These are phyloP conservation scores for Mycena filopes DNA, from an alignment of 768 basidiomycete species.

Conservation along the genomic window DNA sequence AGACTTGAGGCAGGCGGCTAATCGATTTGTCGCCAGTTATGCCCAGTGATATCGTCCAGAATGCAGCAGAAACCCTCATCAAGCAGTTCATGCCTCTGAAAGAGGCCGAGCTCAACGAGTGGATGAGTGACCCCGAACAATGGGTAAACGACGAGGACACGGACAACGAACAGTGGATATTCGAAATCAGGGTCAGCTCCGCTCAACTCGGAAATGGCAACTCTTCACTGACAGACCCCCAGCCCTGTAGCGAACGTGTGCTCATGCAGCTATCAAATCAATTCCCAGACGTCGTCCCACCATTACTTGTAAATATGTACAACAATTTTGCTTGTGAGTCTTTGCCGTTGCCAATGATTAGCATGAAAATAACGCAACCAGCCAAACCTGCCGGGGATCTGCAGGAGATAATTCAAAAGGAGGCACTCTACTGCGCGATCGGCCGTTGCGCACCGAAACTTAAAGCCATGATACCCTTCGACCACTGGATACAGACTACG, in stretches of 20 bases:
- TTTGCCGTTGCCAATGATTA: constrained; percentile 1
- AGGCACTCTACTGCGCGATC: constrained; percentile 88
- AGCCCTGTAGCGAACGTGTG: constrained; percentile 96
- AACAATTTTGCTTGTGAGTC: constrained; percentile 64
- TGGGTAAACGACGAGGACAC: constrained; percentile 93
- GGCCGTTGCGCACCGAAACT: constrained; percentile 82
- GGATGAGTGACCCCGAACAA: constrained; percentile 92
- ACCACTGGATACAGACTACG: constrained; percentile 72
- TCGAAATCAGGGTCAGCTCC: constrained; percentile 81
- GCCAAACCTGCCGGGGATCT: constrained; percentile 64
- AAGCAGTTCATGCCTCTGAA: constrained; percentile 88
- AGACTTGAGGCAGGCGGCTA: not conserved
- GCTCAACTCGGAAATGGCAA: not conserved
- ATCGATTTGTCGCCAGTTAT: constrained; percentile 55
- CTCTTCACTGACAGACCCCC: not conserved
- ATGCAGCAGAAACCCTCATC: constrained; percentile 80
- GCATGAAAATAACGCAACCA: constrained; percentile 31
- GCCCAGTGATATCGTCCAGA: constrained; percentile 76
- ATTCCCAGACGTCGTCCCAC: constrained; percentile 75
- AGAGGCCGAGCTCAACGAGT: constrained; percentile 80
- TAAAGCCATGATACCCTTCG: constrained; percentile 72
- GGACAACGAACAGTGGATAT: constrained; percentile 94
- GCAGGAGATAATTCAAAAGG: constrained; percentile 75
- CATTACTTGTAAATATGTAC: constrained; percentile 72
- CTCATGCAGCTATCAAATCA: constrained; percentile 81